phyloP scores from a whole-genome alignment of 352 stramenopile genomes.

The Phytophthora macrochlamydospora region DNA sequence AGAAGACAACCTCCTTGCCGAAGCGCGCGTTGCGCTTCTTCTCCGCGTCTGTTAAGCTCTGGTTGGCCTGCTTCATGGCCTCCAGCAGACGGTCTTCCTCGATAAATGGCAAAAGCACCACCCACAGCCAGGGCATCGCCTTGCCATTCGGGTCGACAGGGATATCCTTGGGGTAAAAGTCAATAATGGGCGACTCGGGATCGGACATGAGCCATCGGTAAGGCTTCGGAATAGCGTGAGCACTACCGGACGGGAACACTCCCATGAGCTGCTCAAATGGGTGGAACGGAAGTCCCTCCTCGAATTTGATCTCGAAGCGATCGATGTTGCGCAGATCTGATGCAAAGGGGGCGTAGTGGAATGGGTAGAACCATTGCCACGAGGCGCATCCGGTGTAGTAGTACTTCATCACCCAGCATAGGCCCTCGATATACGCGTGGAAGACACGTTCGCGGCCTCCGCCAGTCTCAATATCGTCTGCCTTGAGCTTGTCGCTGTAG shows the following conservation, averaged over 20 bases:
- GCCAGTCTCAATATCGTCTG: constrained; percentile 83
- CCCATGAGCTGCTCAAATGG: constrained; percentile 99
- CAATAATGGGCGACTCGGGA: constrained; percentile 95
- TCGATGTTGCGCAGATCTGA: constrained; percentile 93
- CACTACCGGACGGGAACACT: constrained; percentile 96
- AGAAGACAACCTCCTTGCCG: constrained; percentile 86
- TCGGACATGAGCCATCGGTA: constrained; percentile 96
- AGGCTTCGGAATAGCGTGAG: constrained; percentile 92
- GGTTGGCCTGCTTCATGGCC: constrained; percentile 81
- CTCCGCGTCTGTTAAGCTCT: constrained; percentile 73
- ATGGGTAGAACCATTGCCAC: constrained; percentile 99
- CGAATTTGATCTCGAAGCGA: constrained; percentile 92
- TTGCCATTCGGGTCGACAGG: constrained; percentile 99
- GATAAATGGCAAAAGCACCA: constrained; percentile 99
- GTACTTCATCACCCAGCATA: constrained; percentile 99
- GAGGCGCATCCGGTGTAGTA: constrained; percentile 99
- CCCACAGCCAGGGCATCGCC: constrained; percentile 98
- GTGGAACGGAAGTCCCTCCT: constrained; percentile 94
- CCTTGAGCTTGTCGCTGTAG: constrained; percentile 88
- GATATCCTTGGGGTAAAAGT: constrained; percentile 97
- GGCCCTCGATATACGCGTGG: constrained; percentile 97
- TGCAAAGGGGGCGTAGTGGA: constrained; percentile 98
- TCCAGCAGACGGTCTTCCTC: constrained; percentile 95
- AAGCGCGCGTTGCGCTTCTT: constrained; percentile 86
- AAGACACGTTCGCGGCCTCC: constrained; percentile 91